Evolutionary conservation across 768 basidiomycete species (phyloP), one percentile per base, ranked within the genome.

Genomic region (Leccinum truebloodii): DNA sequence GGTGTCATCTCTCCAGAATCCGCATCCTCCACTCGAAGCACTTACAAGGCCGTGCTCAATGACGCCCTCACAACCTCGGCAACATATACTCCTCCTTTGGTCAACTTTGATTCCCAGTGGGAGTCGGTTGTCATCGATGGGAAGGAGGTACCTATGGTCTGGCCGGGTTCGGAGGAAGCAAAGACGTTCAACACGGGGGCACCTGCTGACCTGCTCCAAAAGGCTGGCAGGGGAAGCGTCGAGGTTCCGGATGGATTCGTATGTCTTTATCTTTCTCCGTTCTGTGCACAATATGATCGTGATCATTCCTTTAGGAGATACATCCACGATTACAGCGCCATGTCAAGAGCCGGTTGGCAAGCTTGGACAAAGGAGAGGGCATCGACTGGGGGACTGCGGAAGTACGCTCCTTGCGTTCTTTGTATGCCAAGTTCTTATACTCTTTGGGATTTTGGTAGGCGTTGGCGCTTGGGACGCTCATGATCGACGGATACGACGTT

Each of bases 321-420:
- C 94, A 95, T 67, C 75, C 88, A 7, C 86, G 94, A 55, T 72
- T 95, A 52, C 84, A 87, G 57, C 75, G 94, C 7, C 94, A 95
- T 66, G 85, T 93, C 48, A 91, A 89, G 78, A 83, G 82, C 67
- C 81, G 94, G 4, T 65, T 94, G n/a, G 80, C 84, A 64, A 86
- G 85, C 51, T 73, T 95, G 20, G 84, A 90, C 54, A 78, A 76
- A 35, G 90, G 86, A 2, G 78, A 78, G n/a, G 89, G 89, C 1
- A 73, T 97, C 34, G 94, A 95, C 71, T 96, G 92, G 83, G 91
- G 92, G 0, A 92, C 91, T 48, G 94, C 92, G 5, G 95, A 97
- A 79, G 92, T 88, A 48, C 6, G 77, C 65, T 6, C 44, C 30
- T 30, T 49, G 39, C 13, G 4, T 1, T 52, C 8, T 3, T 50